Conservation (phyloP, 1,284 basidiomycete genomes). For the Irpex rosettiformis region DNA sequence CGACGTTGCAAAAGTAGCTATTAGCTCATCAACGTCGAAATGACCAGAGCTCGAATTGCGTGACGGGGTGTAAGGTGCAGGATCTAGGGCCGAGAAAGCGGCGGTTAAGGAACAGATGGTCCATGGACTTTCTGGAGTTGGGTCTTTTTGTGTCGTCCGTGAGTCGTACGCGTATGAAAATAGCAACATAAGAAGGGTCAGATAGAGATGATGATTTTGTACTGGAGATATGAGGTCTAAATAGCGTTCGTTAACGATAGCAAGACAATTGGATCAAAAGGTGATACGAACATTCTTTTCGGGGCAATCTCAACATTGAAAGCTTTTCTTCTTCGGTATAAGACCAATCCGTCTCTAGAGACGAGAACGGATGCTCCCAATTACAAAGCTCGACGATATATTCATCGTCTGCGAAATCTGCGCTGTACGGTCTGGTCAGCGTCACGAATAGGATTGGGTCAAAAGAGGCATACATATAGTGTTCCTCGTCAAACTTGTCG, state of each 20-base stretch:
- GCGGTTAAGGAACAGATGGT: slow-evolving; percentile 68
- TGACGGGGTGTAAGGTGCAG: slow-evolving; percentile 44
- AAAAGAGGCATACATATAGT: slow-evolving; percentile 71
- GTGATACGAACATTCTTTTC: slow-evolving; percentile 65
- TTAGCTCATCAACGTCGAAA: slow-evolving; percentile 47
- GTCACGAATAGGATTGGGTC: too few species aligned
- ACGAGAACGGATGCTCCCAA: slow-evolving; percentile 55
- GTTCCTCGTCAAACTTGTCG: slow-evolving; percentile 74
- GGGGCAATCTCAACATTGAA: slow-evolving; percentile 64
- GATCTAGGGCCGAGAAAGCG: slow-evolving; percentile 74
- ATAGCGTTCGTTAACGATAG: slow-evolving; percentile 9
- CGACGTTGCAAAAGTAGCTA: slow-evolving; percentile 49
- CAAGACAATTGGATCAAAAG: slow-evolving; percentile 8
- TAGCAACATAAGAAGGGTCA: slow-evolving; percentile 64
- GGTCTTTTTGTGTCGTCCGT: slow-evolving; percentile 69
- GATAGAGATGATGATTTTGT: slow-evolving; percentile 60
- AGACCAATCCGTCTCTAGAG: slow-evolving; percentile 33
- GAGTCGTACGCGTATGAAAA: slow-evolving; percentile 76
- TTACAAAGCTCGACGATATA: slow-evolving; percentile 64
- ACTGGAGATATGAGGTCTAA: slow-evolving; percentile 54
- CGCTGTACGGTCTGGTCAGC: slow-evolving; percentile 40
- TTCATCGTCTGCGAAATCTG: slow-evolving; percentile 73
- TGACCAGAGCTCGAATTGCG: neutral
- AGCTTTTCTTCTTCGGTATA: slow-evolving; percentile 72
- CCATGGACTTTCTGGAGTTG: slow-evolving; percentile 82